A percentile compares a stretch with the other conserved stretches of the same genome.
phyloP scores from a whole-genome alignment of 371 early-diverging fungal species.

The Modicella reniformis region DNA sequence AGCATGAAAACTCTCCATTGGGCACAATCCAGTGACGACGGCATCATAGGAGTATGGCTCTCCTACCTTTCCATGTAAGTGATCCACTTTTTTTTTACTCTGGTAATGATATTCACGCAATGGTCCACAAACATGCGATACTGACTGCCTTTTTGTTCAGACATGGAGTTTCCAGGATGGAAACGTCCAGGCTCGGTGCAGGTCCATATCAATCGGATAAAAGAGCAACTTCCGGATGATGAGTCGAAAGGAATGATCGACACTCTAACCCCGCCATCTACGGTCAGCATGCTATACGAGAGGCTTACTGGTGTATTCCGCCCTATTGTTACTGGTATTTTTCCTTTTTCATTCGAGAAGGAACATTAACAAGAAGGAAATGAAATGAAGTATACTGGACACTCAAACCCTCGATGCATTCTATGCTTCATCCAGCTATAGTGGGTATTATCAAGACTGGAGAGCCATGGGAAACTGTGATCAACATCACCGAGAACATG shows the following conservation, averaged over 20 bases:
- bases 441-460: constrained; percentile 27
- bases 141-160: too few species aligned
- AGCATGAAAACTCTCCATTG: constrained; percentile 27
- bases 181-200: constrained; percentile 9
- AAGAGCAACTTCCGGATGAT: constrained; percentile 24
- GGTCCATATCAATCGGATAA: constrained; percentile 17
- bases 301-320: constrained; percentile 23
- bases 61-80: too few species aligned
- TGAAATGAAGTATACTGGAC: too few species aligned
- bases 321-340: constrained; percentile 16
- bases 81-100: too few species aligned
- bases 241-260: constrained; percentile 29
- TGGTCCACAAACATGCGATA: too few species aligned
- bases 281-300: constrained; percentile 25
- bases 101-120: too few species aligned
- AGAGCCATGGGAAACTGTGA: constrained; percentile 18
- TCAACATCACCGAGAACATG: constrained; percentile 32
- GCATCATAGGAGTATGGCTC: constrained; percentile 23
- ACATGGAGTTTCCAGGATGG: too few species aligned
- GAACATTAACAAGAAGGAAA: too few species aligned
- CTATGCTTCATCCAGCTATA: too few species aligned
- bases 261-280: constrained; percentile 17
- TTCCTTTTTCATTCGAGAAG: too few species aligned
- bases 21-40: constrained; percentile 30
- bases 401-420: too few species aligned